These are phyloP conservation scores for Scheffersomyces ergatensis DNA, from an alignment of 805 yeast species.

Conservation along the genomic window DNA sequence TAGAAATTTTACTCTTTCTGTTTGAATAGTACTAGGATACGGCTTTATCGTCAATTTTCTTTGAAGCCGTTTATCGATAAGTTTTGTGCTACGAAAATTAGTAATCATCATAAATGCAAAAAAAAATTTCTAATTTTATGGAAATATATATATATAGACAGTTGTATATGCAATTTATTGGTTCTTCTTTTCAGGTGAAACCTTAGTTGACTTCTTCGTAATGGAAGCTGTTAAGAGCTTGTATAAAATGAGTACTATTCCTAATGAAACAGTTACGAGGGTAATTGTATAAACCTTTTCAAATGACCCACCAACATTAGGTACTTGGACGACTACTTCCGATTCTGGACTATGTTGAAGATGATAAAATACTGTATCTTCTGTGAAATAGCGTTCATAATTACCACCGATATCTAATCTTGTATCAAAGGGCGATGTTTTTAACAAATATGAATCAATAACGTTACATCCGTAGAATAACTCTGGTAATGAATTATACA, in stretches of 20 bases:
- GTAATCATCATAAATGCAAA: too few relatives aligned
- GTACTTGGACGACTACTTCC: conserved; percentile 2
- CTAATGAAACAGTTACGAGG: conserved; percentile 5
- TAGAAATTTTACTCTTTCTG: too few relatives aligned
- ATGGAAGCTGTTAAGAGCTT: background rate
- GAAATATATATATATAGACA: too few relatives aligned
- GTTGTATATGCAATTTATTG: too few relatives aligned
- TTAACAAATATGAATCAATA: conserved; percentile 20
- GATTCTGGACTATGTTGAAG: conserved; percentile 1
- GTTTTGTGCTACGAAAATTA: too few relatives aligned
- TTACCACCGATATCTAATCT: conserved; percentile 21
- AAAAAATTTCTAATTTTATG: too few relatives aligned
- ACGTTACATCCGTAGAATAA: conserved; percentile 39
- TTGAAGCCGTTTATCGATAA: too few relatives aligned
- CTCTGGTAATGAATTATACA: conserved; percentile 19
- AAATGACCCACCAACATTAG: conserved; percentile 6
- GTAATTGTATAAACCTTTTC: conserved; percentile 8
- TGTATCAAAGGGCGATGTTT: conserved; percentile 36
- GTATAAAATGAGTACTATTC: conserved; percentile 4
- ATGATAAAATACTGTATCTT: conserved; percentile 40
- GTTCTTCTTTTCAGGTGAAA: conserved; percentile 2
- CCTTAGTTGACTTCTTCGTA: background rate
- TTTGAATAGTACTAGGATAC: too few relatives aligned
- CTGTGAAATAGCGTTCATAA: conserved; percentile 35
- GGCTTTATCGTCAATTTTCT: too few relatives aligned